phyloP scores from a whole-genome alignment of 2,329 filamentous ascomycete species.

The Verticillium nonalfalfae region DNA sequence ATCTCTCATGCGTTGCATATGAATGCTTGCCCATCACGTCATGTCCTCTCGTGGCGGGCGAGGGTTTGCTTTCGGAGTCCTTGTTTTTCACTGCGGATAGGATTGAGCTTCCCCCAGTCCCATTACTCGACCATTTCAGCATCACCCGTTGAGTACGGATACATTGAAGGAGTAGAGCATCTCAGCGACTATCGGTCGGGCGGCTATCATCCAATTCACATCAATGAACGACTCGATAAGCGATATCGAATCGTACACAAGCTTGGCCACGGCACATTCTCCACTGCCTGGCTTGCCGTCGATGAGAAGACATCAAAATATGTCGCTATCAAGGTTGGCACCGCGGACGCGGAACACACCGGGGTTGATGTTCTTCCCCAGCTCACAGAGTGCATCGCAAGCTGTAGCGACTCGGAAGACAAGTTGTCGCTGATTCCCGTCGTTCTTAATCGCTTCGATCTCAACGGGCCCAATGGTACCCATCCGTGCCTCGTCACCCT shows the following conservation, averaged over 20 bases:
- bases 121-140: neutral
- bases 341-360: slow-evolving; percentile 13
- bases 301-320: slow-evolving; percentile 16
- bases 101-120: neutral
- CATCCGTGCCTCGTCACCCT: slow-evolving; percentile 18
- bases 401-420: neutral
- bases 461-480: slow-evolving; percentile 20
- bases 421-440: slow-evolving; percentile 8
- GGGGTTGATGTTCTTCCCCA: slow-evolving; percentile 18
- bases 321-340: slow-evolving; percentile 25
- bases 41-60: too few relatives aligned
- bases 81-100: too few relatives aligned
- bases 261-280: slow-evolving; percentile 21
- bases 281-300: slow-evolving; percentile 25
- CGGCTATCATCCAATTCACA: slow-evolving; percentile 29
- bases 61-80: too few relatives aligned
- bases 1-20: too few relatives aligned
- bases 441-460: slow-evolving; percentile 16
- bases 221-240: slow-evolving; percentile 24
- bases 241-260: slow-evolving; percentile 21
- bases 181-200: slow-evolving; percentile 21
- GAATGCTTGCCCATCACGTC: too few relatives aligned
- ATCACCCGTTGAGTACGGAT: slow-evolving; percentile 5
- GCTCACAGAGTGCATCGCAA: neutral
- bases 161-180: slow-evolving; percentile 15